Percentiles rank a stretch among this genome's conserved stretches.
Evolutionary conservation across 805 yeast species (phyloP).

Genomic region (Sungouiella thailandica): DNA sequence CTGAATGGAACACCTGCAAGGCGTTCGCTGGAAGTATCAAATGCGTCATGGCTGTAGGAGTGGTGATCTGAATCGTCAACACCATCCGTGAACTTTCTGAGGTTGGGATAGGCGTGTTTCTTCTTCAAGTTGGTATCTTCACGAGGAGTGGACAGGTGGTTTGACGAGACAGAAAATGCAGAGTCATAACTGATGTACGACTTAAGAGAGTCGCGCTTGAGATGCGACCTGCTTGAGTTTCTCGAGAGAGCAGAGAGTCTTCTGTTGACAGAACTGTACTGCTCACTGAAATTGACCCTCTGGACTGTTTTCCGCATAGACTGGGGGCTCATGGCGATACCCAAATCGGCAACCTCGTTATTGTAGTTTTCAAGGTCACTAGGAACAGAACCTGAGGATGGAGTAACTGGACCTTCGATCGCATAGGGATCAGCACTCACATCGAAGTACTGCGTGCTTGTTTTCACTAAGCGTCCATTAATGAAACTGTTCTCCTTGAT

Average conservation of each 20-base stretch:
- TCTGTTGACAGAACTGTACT: constrained; percentile 7
- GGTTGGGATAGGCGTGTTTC: constrained; percentile 45
- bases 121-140: constrained; percentile 34
- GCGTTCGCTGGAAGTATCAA: background rate
- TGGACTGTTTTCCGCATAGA: constrained; percentile 19
- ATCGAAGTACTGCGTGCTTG: constrained; percentile 21
- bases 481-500: constrained; percentile 3
- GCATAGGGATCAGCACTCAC: constrained; percentile 8
- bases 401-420: background rate
- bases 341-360: constrained; percentile 39
- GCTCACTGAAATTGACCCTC: constrained; percentile 24
- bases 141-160: constrained; percentile 9
- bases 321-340: constrained; percentile 38
- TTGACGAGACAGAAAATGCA: constrained; percentile 36
- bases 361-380: constrained; percentile 35
- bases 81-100: constrained; percentile 28
- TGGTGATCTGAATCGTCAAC: background rate
- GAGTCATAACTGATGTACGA: constrained; percentile 63
- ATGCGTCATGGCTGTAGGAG: background rate
- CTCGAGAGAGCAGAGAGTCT: constrained; percentile 21
- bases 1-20: constrained; percentile 9
- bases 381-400: constrained; percentile 26
- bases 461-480: constrained; percentile 5
- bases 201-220: constrained; percentile 35
- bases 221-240: constrained; percentile 28